Conservation (phyloP, 768 basidiomycete species). For the Podaxis sp. region DNA sequence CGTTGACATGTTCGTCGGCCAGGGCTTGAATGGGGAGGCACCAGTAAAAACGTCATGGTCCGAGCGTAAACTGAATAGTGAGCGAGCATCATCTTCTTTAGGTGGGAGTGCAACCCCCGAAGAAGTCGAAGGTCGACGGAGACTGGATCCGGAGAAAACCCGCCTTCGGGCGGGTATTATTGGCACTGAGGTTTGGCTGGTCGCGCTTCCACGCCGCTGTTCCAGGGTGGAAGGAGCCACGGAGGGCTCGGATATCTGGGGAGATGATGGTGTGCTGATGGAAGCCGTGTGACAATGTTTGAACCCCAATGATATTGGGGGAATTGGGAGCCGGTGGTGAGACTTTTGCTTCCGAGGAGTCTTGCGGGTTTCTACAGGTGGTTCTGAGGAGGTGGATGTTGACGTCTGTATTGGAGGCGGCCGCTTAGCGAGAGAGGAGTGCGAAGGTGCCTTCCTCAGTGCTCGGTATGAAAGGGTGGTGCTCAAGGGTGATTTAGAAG, state of each 20-base stretch:
- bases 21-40: conserved; percentile 22
- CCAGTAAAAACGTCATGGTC: conserved; percentile 33
- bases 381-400: conserved; percentile 26
- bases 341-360: conserved; percentile 54
- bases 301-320: conserved; percentile 42
- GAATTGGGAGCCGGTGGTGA: conserved; percentile 54
- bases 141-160: conserved; percentile 61
- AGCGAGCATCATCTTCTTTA: conserved; percentile 52
- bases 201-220: conserved; percentile 28
- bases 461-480: conserved; percentile 28
- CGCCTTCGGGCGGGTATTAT: conserved; percentile 43
- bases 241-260: conserved; percentile 19
- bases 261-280: conserved; percentile 24
- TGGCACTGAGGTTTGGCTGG: conserved; percentile 19
- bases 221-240: conserved; percentile 18
- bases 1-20: conserved; percentile 22
- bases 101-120: conserved; percentile 29
- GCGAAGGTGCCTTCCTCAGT: conserved; percentile 56
- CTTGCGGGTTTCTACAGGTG: conserved; percentile 27
- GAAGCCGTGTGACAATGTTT: conserved; percentile 30
- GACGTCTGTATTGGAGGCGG: conserved; percentile 27
- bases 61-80: conserved; percentile 51
- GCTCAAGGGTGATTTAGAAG: conserved; percentile 18
- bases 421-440: conserved; percentile 48
- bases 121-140: conserved; percentile 52